Evolutionary conservation across 208 protist genomes (phyloP).

Genomic region (Crithidia acanthocephali): DNA sequence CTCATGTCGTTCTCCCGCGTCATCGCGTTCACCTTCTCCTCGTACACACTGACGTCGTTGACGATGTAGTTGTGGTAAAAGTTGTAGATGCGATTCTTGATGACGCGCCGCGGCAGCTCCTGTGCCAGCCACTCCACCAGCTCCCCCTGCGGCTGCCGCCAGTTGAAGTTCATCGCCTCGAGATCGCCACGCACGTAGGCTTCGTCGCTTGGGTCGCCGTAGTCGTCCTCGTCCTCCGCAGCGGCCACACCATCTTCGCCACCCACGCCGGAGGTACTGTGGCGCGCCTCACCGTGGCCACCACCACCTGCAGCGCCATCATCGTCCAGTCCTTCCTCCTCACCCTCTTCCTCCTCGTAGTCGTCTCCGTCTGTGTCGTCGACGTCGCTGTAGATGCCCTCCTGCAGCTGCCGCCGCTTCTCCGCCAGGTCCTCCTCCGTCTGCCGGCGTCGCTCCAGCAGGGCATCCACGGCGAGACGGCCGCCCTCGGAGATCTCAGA

Average conservation of each 20-base stretch:
- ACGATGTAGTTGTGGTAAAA: slow-evolving; percentile 93
- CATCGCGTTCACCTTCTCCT: slow-evolving; percentile 83
- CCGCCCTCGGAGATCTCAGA: slow-evolving; percentile 83
- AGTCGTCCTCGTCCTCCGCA: slow-evolving; percentile 31
- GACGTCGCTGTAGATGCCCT: slow-evolving; percentile 90
- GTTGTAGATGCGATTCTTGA: slow-evolving; percentile 93
- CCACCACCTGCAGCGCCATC: slow-evolving; percentile 7
- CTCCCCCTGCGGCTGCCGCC: slow-evolving; percentile 85
- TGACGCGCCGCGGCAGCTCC: slow-evolving; percentile 81
- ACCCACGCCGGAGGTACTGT: neutral
- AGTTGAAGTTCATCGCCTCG: slow-evolving; percentile 85
- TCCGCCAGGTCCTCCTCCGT: slow-evolving; percentile 63
- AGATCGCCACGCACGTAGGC: slow-evolving; percentile 83
- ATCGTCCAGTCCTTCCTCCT: slow-evolving; percentile 17
- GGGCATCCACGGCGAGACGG: slow-evolving; percentile 68
- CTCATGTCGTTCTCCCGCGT: slow-evolving; percentile 94
- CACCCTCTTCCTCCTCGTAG: slow-evolving; percentile 32
- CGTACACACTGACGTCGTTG: slow-evolving; percentile 79
- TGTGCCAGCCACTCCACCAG: slow-evolving; percentile 92
- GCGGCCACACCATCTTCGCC: slow-evolving; percentile 12
- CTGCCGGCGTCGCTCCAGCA: slow-evolving; percentile 74
- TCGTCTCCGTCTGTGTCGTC: slow-evolving; percentile 56
- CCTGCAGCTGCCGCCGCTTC: slow-evolving; percentile 71
- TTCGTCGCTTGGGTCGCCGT: slow-evolving; percentile 50
- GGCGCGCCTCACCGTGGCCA: slow-evolving; percentile 2